Base-by-base conservation (phyloP, 306 rosid genomes). In the Pyrus betulifolia region DNA sequence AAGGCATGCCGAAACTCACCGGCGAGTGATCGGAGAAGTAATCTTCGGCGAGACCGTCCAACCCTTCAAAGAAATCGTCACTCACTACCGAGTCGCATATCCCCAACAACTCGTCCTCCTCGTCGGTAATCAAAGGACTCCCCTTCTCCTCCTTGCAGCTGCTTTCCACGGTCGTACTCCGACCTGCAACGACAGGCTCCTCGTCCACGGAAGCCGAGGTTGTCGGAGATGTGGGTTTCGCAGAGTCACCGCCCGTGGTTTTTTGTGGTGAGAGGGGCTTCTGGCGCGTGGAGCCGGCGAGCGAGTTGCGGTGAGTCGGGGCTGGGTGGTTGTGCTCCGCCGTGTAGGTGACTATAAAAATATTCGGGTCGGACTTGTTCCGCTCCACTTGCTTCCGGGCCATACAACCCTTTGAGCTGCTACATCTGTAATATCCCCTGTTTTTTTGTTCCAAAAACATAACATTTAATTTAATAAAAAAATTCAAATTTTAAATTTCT, bases 321-420 rank as follows among this genome's bases (percentile, higher is more conserved):
- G 97, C 96, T 23, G 95, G 93, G 85, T 94, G 98, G 84, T 92
- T 94, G 89, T 94, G 98, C 82, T 94, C 98, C 19, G 92, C 91
- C 49, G 97, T 94, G 82, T 91, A 94, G 5, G 98, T 94, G 12
- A 94, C 97, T 35, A 92, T 86, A 88, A 91, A 94, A 96, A 94
- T 91, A 75, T 86, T 85, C 78, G 98, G 95, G 86, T 94, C 96
- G 78, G 97, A 84, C 88, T 94, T 89, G 88, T 86, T 87, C 72
- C 95, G 87, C 84, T 94, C 98, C 75, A 94, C 98, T 73, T 94
- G 98, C 83, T 94, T 94, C 30, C 98, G 86, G 79, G 98, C 98
- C 86, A 94, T 86, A 76, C 98, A 94, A 6, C 98, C 97, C 80
- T 94, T 94, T 66, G 98, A 95, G 76, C 97, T 95, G 75, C 98